These are phyloP conservation scores for Conticribra guillardii DNA, from an alignment of 108 stramenopile species.

Conservation along the genomic window DNA sequence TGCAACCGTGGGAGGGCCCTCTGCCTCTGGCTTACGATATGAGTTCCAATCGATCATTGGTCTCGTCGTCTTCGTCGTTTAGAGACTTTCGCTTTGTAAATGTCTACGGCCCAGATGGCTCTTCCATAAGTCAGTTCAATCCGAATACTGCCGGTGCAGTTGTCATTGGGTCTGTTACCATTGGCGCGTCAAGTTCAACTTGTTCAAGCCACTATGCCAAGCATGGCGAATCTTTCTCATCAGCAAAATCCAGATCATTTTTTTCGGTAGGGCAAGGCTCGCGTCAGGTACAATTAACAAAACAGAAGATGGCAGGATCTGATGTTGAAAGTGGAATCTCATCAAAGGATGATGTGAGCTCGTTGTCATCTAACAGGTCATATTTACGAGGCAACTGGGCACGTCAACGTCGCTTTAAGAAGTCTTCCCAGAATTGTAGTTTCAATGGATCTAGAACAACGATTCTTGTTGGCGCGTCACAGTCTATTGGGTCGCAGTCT, in stretches of 20 bases:
- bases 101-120: constrained; percentile 23
- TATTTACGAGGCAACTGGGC: not conserved
- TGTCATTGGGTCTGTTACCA: constrained; percentile 44
- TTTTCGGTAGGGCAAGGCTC: constrained; percentile 13
- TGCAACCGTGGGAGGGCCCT: constrained; percentile 4
- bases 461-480: not conserved
- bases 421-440: not conserved
- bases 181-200: constrained; percentile 37
- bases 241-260: not conserved
- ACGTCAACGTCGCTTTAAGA: not conserved
- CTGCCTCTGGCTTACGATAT: constrained; percentile 11
- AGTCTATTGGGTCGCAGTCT: not conserved
- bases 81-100: constrained; percentile 38
- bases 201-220: constrained; percentile 29
- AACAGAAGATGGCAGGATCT: not conserved
- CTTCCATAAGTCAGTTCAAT: constrained; percentile 41
- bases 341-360: constrained; percentile 26
- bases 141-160: constrained; percentile 33
- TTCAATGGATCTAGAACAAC: too few species aligned
- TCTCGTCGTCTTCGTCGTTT: constrained; percentile 36
- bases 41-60: constrained; percentile 19
- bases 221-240: constrained; percentile 15
- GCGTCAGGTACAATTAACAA: not conserved
- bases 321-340: constrained; percentile 11
- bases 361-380: constrained; percentile 28